Conservation (phyloP, 1,139 yeast genomes). For the Arxiozyma slooffiae region DNA sequence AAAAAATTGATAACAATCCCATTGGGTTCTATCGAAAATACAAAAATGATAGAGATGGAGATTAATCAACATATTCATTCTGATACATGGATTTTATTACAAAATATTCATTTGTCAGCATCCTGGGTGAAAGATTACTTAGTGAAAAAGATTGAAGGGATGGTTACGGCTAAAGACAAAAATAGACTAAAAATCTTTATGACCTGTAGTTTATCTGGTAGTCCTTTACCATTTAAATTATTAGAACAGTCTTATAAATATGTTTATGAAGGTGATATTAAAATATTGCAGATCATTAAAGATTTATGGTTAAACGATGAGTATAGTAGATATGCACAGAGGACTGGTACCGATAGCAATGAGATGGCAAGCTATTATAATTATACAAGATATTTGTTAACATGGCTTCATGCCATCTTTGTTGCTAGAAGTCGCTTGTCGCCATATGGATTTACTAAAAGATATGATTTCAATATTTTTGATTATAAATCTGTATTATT, state of each 20-base stretch:
- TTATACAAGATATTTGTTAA: constrained; percentile 38
- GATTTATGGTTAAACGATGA: constrained; percentile 33
- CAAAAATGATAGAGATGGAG: constrained; percentile 45
- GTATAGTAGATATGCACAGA: constrained; percentile 6
- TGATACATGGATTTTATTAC: constrained; percentile 64
- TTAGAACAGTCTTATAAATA: constrained; percentile 28
- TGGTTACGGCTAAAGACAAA: neutral
- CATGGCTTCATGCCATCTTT: constrained; percentile 63
- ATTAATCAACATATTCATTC: constrained; percentile 37
- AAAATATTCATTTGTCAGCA: constrained; percentile 66
- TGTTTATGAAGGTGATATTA: constrained; percentile 47
- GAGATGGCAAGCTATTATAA: constrained; percentile 29
- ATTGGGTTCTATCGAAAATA: constrained; percentile 69
- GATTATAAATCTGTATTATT: constrained; percentile 48
- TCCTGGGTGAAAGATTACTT: constrained; percentile 44
- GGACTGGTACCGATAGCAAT: neutral
- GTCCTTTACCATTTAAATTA: constrained; percentile 43
- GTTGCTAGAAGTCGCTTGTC: constrained; percentile 49
- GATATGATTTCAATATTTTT: constrained; percentile 64
- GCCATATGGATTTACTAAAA: constrained; percentile 53
- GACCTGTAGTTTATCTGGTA: constrained; percentile 16
- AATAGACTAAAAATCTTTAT: constrained; percentile 15
- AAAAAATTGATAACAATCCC: constrained; percentile 42
- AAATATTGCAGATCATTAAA: constrained; percentile 42
- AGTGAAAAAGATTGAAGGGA: constrained; percentile 11